phyloP scores from a whole-genome alignment of 2,329 filamentous ascomycete genomes.

The Apiospora phragmitis region DNA sequence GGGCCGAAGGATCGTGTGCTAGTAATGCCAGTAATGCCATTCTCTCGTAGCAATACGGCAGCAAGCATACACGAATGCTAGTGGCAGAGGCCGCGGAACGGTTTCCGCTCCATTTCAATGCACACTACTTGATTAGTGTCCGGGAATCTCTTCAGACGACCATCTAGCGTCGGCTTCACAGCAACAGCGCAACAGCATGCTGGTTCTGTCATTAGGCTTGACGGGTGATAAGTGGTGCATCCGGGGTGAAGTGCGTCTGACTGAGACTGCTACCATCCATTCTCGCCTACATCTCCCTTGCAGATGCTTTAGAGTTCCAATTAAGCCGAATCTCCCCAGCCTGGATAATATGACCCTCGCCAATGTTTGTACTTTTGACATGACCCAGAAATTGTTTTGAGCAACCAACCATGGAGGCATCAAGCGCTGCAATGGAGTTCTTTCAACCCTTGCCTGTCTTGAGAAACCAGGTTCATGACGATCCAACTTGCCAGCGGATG shows the following conservation, averaged over 20 bases:
- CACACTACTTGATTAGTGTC: background rate
- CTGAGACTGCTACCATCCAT: background rate
- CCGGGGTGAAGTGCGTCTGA: background rate
- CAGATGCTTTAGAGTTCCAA: background rate
- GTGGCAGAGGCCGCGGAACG: background rate
- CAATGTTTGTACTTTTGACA: background rate
- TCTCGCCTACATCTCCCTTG: background rate
- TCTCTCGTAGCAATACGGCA: background rate
- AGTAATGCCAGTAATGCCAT: background rate
- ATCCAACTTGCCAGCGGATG: constrained; percentile 21
- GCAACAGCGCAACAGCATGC: background rate
- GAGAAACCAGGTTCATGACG: constrained; percentile 23
- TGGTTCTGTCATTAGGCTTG: background rate
- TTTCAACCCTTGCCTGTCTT: constrained; percentile 21
- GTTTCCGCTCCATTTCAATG: background rate
- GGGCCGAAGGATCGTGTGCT: background rate
- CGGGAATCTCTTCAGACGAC: background rate
- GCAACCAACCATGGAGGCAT: constrained; percentile 25
- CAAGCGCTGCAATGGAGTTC: constrained; percentile 28
- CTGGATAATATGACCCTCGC: background rate
- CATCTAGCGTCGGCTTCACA: background rate
- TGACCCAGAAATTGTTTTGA: background rate
- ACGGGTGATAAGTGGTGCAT: background rate
- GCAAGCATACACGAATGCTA: background rate
- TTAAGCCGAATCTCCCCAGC: background rate